Base-by-base conservation (phyloP, 2,329 filamentous ascomycete genomes). In the Tympanopsis confertula region DNA sequence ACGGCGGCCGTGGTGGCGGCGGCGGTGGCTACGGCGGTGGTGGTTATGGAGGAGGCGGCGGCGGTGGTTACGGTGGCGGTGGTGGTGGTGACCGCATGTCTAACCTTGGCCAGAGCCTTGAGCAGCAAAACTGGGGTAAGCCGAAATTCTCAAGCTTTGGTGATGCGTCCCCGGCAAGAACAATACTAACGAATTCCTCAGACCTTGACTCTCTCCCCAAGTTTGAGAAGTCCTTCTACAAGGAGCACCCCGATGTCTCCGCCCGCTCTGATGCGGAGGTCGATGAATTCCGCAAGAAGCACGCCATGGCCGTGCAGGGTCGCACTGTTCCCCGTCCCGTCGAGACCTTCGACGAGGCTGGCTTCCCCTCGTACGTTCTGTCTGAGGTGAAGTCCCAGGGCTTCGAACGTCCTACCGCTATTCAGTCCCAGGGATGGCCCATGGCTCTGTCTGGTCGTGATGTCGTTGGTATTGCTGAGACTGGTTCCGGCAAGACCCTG, bases 181-280 rank as follows among this genome's bases (percentile, higher is more conserved):
- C 42, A 32, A 43, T 40, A 50, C 57, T 51, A 56, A 41, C 18
- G 14, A 32, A 17, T 5, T 33, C 26, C 36, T 15, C 47, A 91
- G 91, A 98, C 57, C 52, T 91, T 38, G 69, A 60, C 53, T 60
- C 79, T 5, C 56, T 98, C 35, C 89, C 91, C 51, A 96, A 96
- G 64, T 98, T 98, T 66, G 91, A 98, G 60, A 98, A 98, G 67
- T 88, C 85, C 5, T 98, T 98, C 68, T 98, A 98, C 76, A 94
- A 96, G 69, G 91, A 96, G 65, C 80, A 91, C 56, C 72, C 81
- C 20, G 76, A 77, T 42, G 89, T 98, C 43, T 63, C 78, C 12
- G 59, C 7, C 15, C 30, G 30, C 30, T 33, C 30, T 17, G 10
- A 74, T 30, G 74, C 75, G 40, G 89, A 96, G 45, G 83, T 98